phyloP scores from a whole-genome alignment of 2,329 filamentous ascomycete genomes.

The Epichloe sp. region DNA sequence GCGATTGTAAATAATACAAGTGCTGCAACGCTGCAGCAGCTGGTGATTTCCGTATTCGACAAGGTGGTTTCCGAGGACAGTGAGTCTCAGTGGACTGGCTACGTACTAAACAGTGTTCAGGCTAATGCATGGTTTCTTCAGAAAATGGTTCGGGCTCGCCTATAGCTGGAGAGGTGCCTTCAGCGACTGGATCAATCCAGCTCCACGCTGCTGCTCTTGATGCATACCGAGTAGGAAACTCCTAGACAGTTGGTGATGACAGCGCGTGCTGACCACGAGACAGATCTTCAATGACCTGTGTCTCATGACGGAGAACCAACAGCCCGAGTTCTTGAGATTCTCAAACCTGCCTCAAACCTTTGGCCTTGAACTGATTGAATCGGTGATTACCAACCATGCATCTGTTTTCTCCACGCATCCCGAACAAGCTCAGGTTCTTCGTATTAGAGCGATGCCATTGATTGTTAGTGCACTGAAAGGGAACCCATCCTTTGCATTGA shows the following conservation, averaged over 20 bases:
- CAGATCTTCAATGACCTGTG: conserved; percentile 83
- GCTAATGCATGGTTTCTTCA: conserved; percentile 10
- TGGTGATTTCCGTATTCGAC: conserved; percentile 86
- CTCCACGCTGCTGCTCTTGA: conserved; percentile 70
- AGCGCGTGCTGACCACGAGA: conserved; percentile 6
- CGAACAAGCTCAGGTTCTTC: conserved; percentile 70
- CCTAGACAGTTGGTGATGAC: too few species aligned
- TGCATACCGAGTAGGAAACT: conserved; percentile 53
- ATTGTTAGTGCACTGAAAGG: conserved; percentile 67
- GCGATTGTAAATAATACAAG: conserved; percentile 90
- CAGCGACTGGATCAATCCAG: conserved; percentile 49
- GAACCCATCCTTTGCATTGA: conserved; percentile 65
- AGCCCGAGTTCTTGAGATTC: conserved; percentile 69
- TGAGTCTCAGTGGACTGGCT: conserved; percentile 17
- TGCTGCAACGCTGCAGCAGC: conserved; percentile 87
- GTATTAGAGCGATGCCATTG: conserved; percentile 68
- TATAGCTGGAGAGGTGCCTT: conserved; percentile 52
- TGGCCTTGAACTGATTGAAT: conserved; percentile 83
- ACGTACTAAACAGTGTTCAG: not conserved
- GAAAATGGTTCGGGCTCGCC: conserved; percentile 37
- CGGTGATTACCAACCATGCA: conserved; percentile 76
- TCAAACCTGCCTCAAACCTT: conserved; percentile 69
- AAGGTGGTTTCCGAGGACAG: conserved; percentile 76
- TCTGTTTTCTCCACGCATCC: conserved; percentile 63
- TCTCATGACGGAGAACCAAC: conserved; percentile 71